Percentiles rank a stretch among this genome's conserved stretches.
Conservation (phyloP, 2,329 filamentous ascomycete species). For the Sphaceloma murrayae region DNA sequence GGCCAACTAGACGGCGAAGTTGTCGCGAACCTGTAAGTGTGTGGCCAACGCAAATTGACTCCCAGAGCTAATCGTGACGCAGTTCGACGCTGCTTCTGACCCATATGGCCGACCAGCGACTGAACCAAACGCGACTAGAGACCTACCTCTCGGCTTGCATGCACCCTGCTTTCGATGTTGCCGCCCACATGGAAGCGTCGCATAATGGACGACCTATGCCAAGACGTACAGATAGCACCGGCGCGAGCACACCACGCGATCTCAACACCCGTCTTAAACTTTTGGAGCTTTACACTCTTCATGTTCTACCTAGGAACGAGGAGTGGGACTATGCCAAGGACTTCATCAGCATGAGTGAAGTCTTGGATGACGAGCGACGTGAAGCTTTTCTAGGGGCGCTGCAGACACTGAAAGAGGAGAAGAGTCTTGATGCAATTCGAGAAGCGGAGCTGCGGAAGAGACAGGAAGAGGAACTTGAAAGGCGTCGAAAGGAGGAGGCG, state of each 20-base stretch:
- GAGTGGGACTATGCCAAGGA: constrained; percentile 94
- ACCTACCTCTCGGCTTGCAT: constrained; percentile 73
- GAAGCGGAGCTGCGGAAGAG: constrained; percentile 54
- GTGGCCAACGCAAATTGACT: background rate
- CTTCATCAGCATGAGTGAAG: constrained; percentile 76
- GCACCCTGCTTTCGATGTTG: constrained; percentile 61
- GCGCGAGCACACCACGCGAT: constrained; percentile 70
- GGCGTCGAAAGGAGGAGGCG: constrained; percentile 37
- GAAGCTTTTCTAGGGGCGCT: constrained; percentile 83
- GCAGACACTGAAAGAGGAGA: constrained; percentile 74
- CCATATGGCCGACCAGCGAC: constrained; percentile 72
- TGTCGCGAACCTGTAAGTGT: constrained; percentile 71
- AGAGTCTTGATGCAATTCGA: constrained; percentile 57
- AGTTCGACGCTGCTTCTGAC: constrained; percentile 83
- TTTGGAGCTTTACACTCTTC: constrained; percentile 87
- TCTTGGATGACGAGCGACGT: constrained; percentile 83
- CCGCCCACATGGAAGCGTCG: constrained; percentile 49
- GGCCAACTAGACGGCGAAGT: constrained; percentile 91
- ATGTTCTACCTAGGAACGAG: constrained; percentile 84
- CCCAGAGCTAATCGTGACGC: constrained; percentile 16
- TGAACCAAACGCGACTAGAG: constrained; percentile 83
- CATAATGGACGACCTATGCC: constrained; percentile 24
- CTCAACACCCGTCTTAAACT: constrained; percentile 80
- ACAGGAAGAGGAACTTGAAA: constrained; percentile 41
- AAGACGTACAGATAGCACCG: constrained; percentile 15